phyloP scores from a whole-genome alignment of 31 red algal genomes.

The Pterothamnion heteromorphum region DNA sequence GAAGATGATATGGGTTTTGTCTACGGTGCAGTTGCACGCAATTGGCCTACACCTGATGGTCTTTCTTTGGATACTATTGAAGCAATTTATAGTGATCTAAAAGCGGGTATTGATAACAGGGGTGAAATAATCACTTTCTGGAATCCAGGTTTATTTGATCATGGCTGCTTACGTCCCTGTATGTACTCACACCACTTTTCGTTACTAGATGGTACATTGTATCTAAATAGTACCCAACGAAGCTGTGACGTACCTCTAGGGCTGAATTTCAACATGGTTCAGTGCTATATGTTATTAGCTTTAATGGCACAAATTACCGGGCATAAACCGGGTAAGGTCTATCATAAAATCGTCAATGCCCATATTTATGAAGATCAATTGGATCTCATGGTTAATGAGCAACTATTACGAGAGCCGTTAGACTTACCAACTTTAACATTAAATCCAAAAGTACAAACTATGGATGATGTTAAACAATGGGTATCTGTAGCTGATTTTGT shows the following conservation, averaged over 20 bases:
- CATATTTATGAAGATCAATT: not conserved
- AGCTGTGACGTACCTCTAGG: not conserved
- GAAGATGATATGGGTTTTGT: not conserved
- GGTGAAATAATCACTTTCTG: conserved; percentile 11
- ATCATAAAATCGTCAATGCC: not conserved
- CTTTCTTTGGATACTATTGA: not conserved
- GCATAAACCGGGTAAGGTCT: not conserved
- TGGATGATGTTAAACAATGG: not conserved
- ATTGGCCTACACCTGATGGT: conserved; percentile 4
- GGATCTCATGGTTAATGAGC: not conserved
- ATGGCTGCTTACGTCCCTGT: not conserved
- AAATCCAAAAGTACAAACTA: not conserved
- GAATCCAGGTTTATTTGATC: not conserved
- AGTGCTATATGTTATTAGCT: not conserved
- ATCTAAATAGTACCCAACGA: not conserved
- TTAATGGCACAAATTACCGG: conserved; percentile 17
- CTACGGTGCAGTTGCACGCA: not conserved
- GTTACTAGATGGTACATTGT: not conserved
- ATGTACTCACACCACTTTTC: not conserved
- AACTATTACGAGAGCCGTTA: not conserved
- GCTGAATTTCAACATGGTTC: not conserved
- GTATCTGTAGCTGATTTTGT: not conserved
- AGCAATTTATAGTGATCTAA: not conserved
- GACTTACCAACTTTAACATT: not conserved
- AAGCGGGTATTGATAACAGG: not conserved